Conservation (phyloP, 2,329 filamentous ascomycete genomes). For the Neonectria neomacrospora region DNA sequence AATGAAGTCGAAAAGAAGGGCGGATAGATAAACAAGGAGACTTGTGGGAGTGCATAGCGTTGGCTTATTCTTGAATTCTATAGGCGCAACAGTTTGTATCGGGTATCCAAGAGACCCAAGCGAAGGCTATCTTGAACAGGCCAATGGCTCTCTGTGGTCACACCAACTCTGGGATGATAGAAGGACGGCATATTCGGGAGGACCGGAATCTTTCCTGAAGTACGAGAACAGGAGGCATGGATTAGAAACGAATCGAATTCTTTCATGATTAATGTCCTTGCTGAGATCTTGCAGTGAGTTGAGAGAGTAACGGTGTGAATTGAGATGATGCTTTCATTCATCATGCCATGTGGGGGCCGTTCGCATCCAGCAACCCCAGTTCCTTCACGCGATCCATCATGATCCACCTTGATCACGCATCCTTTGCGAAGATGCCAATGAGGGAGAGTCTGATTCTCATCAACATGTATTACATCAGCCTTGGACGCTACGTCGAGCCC, state of each 20-base stretch:
- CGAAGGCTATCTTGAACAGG: constrained; percentile 15
- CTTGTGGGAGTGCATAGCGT: constrained; percentile 26
- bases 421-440: background rate
- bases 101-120: constrained; percentile 17
- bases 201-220: constrained; percentile 7
- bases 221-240: constrained; percentile 13
- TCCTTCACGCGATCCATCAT: too few relatives aligned
- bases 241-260: constrained; percentile 7
- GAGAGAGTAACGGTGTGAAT: background rate
- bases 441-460: background rate
- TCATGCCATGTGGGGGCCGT: background rate
- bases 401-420: background rate
- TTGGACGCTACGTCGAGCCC: background rate
- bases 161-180: constrained; percentile 13
- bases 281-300: background rate
- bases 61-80: constrained; percentile 15
- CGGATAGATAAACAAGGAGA: constrained; percentile 11
- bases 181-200: constrained; percentile 5
- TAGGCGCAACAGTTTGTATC: constrained; percentile 19
- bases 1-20: background rate
- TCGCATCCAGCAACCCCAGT: background rate
- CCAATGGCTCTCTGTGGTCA: constrained; percentile 9
- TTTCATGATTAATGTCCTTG: background rate
- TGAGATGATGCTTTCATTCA: background rate
- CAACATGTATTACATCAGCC: constrained; percentile 14